These are phyloP conservation scores for Phytophthora ohioensis DNA, from an alignment of 352 stramenopile species.

Conservation along the genomic window DNA sequence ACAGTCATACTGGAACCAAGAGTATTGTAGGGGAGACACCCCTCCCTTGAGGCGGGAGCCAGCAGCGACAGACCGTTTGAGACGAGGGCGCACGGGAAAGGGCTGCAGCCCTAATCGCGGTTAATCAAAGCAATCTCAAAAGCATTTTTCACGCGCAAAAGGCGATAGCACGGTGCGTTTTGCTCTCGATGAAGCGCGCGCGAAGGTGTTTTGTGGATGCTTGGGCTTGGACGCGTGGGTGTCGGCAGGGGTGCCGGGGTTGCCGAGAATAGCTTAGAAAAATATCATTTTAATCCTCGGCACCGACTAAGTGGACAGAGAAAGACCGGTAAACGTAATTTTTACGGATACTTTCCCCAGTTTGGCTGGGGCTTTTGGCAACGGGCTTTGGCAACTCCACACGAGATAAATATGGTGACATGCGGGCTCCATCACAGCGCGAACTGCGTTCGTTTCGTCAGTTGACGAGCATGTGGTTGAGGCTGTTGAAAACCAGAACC, in stretches of 20 bases:
- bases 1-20: not conserved
- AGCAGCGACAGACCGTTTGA: slow-evolving; percentile 32
- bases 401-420: no score
- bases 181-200: not conserved
- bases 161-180: not conserved
- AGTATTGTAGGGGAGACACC: slow-evolving; percentile 13
- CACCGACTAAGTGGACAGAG: slow-evolving; percentile 1
- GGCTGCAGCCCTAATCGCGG: slow-evolving; percentile 16
- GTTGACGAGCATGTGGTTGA: no score
- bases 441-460: no score
- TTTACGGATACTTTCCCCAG: no score
- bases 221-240: not conserved
- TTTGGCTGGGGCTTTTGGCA: no score
- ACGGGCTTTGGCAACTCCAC: no score
- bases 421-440: no score
- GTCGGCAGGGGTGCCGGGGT: not conserved
- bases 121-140: slow-evolving; percentile 23
- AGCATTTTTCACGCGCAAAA: not conserved
- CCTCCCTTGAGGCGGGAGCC: slow-evolving; percentile 34
- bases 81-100: slow-evolving; percentile 31
- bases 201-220: not conserved
- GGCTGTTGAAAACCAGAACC: no score
- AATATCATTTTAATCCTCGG: slow-evolving; percentile 3
- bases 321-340: not conserved
- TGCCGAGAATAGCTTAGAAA: not conserved